These are phyloP conservation scores for Cenchrus purpureus DNA, from an alignment of 176 grass and related monocot species.

Conservation along the genomic window DNA sequence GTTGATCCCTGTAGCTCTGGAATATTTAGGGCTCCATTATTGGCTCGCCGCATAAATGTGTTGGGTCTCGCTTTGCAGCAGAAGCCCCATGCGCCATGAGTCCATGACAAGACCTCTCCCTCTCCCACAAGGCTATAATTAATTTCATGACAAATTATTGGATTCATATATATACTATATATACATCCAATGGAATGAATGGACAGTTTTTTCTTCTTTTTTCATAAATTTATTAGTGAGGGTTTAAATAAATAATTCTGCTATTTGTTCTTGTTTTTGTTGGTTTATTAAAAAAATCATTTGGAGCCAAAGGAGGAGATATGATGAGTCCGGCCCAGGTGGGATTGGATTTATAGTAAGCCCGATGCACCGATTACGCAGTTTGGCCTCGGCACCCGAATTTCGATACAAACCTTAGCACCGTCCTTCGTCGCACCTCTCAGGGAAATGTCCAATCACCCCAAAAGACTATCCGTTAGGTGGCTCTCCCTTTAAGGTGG, in stretches of 20 bases:
- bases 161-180: neutral
- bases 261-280: neutral
- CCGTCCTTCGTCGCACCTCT: too few relatives aligned
- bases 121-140: neutral
- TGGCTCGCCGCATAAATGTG: slow-evolving; percentile 15
- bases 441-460: too few relatives aligned
- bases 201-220: neutral
- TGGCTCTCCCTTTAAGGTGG: too few relatives aligned
- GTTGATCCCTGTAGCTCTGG: neutral
- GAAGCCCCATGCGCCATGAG: neutral
- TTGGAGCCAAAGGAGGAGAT: neutral
- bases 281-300: neutral
- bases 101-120: neutral
- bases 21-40: slow-evolving; percentile 38
- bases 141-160: neutral
- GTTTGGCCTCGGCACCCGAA: too few relatives aligned
- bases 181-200: neutral
- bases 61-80: neutral
- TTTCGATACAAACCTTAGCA: too few relatives aligned
- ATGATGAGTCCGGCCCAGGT: too few relatives aligned
- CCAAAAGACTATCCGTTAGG: too few relatives aligned
- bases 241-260: neutral
- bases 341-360: too few relatives aligned
- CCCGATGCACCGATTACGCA: too few relatives aligned
- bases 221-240: neutral